phyloP scores from a whole-genome alignment of 1,139 yeast genomes.

The Blastobotrys malaysiensis region DNA sequence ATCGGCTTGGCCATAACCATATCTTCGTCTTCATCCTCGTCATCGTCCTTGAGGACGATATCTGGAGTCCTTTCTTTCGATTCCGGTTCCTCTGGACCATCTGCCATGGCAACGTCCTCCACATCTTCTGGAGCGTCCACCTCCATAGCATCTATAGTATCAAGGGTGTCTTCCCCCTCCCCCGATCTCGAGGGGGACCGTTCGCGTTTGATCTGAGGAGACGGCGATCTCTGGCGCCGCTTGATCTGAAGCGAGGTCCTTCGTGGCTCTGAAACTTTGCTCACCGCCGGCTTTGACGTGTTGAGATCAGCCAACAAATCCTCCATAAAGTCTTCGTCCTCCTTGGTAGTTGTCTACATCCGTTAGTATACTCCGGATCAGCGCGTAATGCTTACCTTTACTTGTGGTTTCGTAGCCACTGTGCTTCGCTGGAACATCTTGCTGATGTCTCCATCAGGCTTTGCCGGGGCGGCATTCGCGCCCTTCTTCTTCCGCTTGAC shows the following conservation, averaged over 20 bases:
- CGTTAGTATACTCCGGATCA: conserved; percentile 5
- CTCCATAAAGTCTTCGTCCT: conserved; percentile 31
- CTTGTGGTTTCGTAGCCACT: not conserved
- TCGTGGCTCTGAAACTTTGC: not conserved
- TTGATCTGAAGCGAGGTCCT: not conserved
- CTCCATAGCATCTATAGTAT: not conserved
- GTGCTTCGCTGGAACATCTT: conserved; percentile 14
- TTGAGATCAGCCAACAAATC: conserved; percentile 22
- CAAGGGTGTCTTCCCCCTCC: not conserved
- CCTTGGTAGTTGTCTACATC: conserved; percentile 17
- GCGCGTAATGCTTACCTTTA: not conserved
- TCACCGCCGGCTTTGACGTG: not conserved
- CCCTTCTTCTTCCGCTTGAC: conserved; percentile 32
- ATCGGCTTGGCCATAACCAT: conserved; percentile 8
- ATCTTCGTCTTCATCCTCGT: conserved; percentile 12
- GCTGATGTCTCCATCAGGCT: conserved; percentile 17
- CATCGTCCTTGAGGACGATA: not conserved
- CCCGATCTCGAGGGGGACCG: not conserved
- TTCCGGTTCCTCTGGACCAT: not conserved
- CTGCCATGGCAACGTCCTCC: not conserved
- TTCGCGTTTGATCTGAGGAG: not conserved
- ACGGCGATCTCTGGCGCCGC: not conserved
- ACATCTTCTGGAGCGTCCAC: not conserved
- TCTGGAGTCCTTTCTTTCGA: not conserved
- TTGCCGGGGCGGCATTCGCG: conserved; percentile 25